Conservation (phyloP, 2,329 filamentous ascomycete genomes). For the Verruconis gallopava region DNA sequence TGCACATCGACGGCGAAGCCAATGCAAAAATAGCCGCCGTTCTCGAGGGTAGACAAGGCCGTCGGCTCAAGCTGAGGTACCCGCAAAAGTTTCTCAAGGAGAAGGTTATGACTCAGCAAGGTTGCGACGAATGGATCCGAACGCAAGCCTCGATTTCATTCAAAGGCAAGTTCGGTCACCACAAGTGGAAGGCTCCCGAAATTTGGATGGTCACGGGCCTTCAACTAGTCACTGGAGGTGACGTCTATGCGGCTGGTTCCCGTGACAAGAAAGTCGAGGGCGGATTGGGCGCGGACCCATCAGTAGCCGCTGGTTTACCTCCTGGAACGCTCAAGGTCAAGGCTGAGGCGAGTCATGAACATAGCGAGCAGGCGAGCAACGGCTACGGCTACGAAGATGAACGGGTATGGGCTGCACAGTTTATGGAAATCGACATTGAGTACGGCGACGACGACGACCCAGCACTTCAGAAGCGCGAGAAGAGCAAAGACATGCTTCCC, state of each 20-base stretch:
- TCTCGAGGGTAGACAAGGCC: conserved; percentile 8
- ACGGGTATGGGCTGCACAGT: conserved; percentile 12
- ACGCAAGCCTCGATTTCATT: conserved; percentile 10
- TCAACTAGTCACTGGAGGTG: conserved; percentile 11
- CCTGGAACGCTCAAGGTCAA: conserved; percentile 8
- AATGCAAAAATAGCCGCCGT: conserved; percentile 3
- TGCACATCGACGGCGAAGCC: conserved; percentile 4
- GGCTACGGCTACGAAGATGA: conserved; percentile 11
- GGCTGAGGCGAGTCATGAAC: conserved; percentile 8
- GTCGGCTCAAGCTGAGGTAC: conserved; percentile 9
- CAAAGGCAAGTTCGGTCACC: conserved; percentile 3
- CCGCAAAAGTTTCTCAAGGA: conserved; percentile 7
- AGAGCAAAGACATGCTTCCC: not conserved
- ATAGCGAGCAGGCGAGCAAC: conserved; percentile 7
- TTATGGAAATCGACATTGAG: conserved; percentile 11
- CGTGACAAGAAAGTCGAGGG: not conserved
- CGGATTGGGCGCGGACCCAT: conserved; percentile 7
- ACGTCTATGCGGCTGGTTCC: conserved; percentile 9
- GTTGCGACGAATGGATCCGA: conserved; percentile 8
- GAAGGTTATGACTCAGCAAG: conserved; percentile 10
- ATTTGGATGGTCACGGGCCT: conserved; percentile 12
- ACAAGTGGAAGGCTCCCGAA: conserved; percentile 10
- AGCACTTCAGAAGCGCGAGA: not conserved
- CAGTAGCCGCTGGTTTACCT: conserved; percentile 7
- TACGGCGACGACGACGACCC: conserved; percentile 5